phyloP scores from a whole-genome alignment of 495 filamentous ascomycete species.

The Beverwykella pulmonaria region DNA sequence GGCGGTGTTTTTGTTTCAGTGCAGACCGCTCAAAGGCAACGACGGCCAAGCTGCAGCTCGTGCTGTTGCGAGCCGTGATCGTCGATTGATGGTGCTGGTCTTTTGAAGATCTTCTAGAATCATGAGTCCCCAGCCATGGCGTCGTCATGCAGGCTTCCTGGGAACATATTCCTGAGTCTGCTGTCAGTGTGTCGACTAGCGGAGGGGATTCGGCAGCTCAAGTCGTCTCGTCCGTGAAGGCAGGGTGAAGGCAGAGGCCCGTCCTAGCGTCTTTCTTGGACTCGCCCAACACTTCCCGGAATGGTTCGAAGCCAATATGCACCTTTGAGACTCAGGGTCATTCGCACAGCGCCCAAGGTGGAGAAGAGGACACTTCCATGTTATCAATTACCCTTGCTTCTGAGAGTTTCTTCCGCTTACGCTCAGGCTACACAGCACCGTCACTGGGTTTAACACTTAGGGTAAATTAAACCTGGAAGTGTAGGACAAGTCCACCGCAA shows the following conservation, averaged over 20 bases:
- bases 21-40: constrained; percentile 22
- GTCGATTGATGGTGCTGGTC: not conserved
- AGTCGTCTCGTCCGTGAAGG: not conserved
- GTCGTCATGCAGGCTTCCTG: constrained; percentile 13
- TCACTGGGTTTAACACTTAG: constrained; percentile 13
- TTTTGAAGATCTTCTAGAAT: constrained; percentile 22
- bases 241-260: constrained; percentile 14
- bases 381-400: constrained; percentile 8
- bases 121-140: constrained; percentile 4
- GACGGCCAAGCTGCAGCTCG: constrained; percentile 23
- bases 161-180: not conserved
- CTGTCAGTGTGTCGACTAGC: constrained; percentile 12
- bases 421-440: constrained; percentile 17
- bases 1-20: constrained; percentile 31
- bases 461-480: constrained; percentile 11
- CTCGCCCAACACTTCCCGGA: not conserved
- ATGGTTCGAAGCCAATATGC: constrained; percentile 8
- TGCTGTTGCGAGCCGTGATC: constrained; percentile 26
- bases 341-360: constrained; percentile 6
- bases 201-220: constrained; percentile 22
- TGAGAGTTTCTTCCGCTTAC: constrained; percentile 21
- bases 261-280: not conserved
- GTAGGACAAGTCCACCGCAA: constrained; percentile 14
- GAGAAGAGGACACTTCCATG: not conserved
- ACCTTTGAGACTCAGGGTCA: constrained; percentile 22